phyloP scores from a whole-genome alignment of 192 early-diverging fungal species.

The Gonapodya prolifera region DNA sequence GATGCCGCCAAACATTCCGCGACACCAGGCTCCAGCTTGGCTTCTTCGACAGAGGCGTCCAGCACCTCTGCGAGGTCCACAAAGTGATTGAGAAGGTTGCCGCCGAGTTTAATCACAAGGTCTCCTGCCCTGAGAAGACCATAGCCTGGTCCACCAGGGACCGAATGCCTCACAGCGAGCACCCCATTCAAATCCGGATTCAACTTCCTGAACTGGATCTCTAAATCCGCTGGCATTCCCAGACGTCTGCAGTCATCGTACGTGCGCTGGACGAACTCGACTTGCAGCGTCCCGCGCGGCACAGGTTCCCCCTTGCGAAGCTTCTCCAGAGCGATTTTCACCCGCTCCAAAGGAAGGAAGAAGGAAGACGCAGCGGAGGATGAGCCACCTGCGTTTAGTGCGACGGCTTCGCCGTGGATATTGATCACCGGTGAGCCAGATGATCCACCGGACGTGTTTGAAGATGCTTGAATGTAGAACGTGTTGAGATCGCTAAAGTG shows the following conservation, averaged over 20 bases:
- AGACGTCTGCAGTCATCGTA: slow-evolving; percentile 61
- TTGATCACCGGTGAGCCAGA: slow-evolving; percentile 68
- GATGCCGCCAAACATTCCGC: not conserved
- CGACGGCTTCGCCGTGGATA: slow-evolving; percentile 62
- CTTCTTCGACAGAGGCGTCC: slow-evolving; percentile 31
- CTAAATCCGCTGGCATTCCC: slow-evolving; percentile 51
- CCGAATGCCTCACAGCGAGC: slow-evolving; percentile 44
- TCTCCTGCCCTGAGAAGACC: slow-evolving; percentile 52
- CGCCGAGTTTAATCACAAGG: slow-evolving; percentile 53
- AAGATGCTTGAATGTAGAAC: slow-evolving; percentile 66
- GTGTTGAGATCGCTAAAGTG: slow-evolving; percentile 73
- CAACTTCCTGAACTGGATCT: slow-evolving; percentile 42
- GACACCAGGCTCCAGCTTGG: not conserved
- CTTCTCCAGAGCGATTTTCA: slow-evolving; percentile 45
- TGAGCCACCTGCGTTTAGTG: slow-evolving; percentile 58
- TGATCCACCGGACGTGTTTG: slow-evolving; percentile 61
- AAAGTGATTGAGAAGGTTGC: slow-evolving; percentile 55
- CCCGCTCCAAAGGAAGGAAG: slow-evolving; percentile 64
- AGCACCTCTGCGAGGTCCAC: slow-evolving; percentile 45
- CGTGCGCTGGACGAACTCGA: slow-evolving; percentile 50
- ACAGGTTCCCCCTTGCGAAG: slow-evolving; percentile 41
- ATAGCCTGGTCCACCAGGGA: slow-evolving; percentile 59
- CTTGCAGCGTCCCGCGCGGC: slow-evolving; percentile 64
- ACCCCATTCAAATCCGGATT: slow-evolving; percentile 59
- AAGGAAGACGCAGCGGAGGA: slow-evolving; percentile 56